phyloP scores from a whole-genome alignment of 352 stramenopile genomes.

The Peronosclerospora sorghi region DNA sequence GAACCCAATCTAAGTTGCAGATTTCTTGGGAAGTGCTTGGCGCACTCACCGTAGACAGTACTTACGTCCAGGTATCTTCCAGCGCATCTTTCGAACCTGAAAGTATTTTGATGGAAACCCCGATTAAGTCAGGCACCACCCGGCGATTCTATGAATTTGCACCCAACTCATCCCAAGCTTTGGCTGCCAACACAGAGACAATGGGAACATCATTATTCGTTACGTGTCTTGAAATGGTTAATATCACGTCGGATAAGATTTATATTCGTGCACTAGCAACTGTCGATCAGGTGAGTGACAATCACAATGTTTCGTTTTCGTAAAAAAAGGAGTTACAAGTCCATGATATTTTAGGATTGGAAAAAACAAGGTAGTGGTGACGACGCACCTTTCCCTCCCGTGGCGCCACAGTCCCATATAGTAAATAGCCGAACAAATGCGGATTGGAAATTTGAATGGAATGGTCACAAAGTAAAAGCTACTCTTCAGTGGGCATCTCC shows the following conservation, averaged over 20 bases:
- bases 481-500: constrained; percentile 55
- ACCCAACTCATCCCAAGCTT: constrained; percentile 19
- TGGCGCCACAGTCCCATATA: constrained; percentile 69
- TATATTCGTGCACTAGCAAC: constrained; percentile 53
- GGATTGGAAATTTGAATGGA: constrained; percentile 48
- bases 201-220: constrained; percentile 60
- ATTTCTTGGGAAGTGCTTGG: constrained; percentile 73
- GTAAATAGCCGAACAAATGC: constrained; percentile 75
- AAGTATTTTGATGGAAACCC: constrained; percentile 37
- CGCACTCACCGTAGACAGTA: constrained; percentile 62
- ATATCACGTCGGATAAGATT: constrained; percentile 30
- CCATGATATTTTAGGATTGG: constrained; percentile 32
- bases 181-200: constrained; percentile 32
- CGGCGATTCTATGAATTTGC: constrained; percentile 54
- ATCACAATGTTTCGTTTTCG: neutral
- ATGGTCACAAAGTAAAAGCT: constrained; percentile 51
- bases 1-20: constrained; percentile 35
- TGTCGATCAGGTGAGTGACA: constrained; percentile 50
- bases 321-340: neutral
- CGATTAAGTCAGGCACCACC: constrained; percentile 34
- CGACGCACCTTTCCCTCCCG: constrained; percentile 41
- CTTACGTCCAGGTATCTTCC: constrained; percentile 51
- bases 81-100: constrained; percentile 30
- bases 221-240: constrained; percentile 40
- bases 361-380: constrained; percentile 34